Percentiles rank a stretch among this genome's conserved stretches.
Evolutionary conservation across 345 rosid species (phyloP).

Genomic region (Sonneratia alba): DNA sequence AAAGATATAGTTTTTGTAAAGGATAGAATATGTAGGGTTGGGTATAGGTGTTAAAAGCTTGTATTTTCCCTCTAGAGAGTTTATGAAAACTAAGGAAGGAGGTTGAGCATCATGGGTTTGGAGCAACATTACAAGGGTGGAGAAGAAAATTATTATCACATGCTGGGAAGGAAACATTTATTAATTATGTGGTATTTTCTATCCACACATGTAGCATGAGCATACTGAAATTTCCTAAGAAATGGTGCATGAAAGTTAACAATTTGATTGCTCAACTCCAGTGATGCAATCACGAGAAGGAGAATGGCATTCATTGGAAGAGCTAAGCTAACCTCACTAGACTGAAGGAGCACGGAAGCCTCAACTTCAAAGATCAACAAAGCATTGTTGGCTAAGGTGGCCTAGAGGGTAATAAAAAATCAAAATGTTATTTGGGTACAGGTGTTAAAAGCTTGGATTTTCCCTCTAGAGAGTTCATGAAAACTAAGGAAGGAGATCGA

Average conservation of each 20-base stretch:
- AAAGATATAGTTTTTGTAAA: background rate
- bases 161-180: background rate
- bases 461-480: too few species aligned
- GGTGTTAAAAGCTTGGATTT: too few species aligned
- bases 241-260: background rate
- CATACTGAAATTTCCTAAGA: background rate
- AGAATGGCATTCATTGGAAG: background rate
- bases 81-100: too few species aligned
- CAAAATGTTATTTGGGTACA: too few species aligned
- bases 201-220: background rate
- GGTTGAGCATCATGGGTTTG: too few species aligned
- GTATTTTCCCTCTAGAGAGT: too few species aligned
- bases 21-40: background rate
- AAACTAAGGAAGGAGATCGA: too few species aligned
- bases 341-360: background rate
- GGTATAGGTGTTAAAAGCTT: too few species aligned
- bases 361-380: background rate
- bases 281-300: background rate
- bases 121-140: background rate
- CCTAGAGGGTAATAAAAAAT: too few species aligned
- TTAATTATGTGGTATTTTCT: background rate
- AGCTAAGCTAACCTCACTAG: background rate
- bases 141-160: background rate
- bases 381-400: too few species aligned
- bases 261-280: background rate